Evolutionary conservation across 2,329 filamentous ascomycete genomes (phyloP).

Genomic region (Aureobasidium sp.): DNA sequence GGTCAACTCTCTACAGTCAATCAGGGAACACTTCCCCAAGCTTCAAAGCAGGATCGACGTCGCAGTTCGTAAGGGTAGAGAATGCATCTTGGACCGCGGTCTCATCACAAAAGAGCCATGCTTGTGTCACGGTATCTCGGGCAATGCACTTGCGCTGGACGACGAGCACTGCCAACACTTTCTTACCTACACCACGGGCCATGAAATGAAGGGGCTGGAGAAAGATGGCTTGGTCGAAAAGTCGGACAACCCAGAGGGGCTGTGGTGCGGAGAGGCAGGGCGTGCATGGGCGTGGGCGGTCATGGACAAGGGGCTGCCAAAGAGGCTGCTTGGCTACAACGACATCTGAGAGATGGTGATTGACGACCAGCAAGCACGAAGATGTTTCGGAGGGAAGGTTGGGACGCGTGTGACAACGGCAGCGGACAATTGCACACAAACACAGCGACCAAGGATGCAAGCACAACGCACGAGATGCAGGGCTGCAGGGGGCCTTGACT

Average conservation of each 20-base stretch:
- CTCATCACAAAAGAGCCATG: constrained; percentile 56
- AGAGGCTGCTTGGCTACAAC: constrained; percentile 41
- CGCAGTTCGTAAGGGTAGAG: constrained; percentile 43
- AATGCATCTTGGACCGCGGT: constrained; percentile 48
- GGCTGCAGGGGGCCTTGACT: constrained; percentile 8
- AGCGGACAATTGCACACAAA: not conserved
- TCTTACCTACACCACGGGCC: constrained; percentile 47
- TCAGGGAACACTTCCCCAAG: constrained; percentile 48
- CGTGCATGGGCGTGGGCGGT: constrained; percentile 37
- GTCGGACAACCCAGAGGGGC: constrained; percentile 39
- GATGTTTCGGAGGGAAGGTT: too few species aligned
- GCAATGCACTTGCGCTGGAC: constrained; percentile 52
- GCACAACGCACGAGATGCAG: not conserved
- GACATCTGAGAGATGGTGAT: constrained; percentile 31
- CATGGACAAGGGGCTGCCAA: constrained; percentile 35
- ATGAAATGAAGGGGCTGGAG: constrained; percentile 46
- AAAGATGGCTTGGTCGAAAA: constrained; percentile 44
- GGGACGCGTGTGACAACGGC: not conserved
- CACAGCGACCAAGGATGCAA: not conserved
- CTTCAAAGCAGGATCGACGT: constrained; percentile 45
- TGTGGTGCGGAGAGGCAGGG: constrained; percentile 37
- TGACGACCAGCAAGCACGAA: not conserved
- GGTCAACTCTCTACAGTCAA: constrained; percentile 47
- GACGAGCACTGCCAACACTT: constrained; percentile 47
- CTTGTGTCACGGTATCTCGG: constrained; percentile 55